phyloP scores from a whole-genome alignment of 208 protist species.

The Trichomonas tenax region DNA sequence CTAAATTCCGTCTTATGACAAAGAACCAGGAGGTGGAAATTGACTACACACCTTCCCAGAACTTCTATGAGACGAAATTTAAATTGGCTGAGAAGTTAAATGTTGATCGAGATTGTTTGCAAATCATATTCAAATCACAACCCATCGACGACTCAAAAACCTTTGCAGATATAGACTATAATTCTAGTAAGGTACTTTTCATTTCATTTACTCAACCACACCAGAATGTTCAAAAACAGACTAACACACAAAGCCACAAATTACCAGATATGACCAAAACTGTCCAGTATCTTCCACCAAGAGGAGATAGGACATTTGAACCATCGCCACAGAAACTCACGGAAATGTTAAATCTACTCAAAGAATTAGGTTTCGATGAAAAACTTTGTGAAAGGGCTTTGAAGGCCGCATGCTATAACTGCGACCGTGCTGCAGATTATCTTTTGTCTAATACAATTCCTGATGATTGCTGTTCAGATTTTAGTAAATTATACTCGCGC shows the following conservation, averaged over 20 bases:
- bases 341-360: neutral
- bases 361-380: neutral
- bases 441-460: neutral
- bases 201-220: neutral
- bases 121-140: neutral
- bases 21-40: neutral
- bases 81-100: neutral
- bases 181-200: neutral
- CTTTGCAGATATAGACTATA: neutral
- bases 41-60: neutral
- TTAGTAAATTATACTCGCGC: neutral
- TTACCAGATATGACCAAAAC: neutral
- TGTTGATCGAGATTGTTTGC: neutral
- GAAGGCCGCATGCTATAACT: neutral
- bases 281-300: neutral
- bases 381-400: neutral
- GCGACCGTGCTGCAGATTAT: conserved; percentile 1
- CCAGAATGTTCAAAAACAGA: neutral
- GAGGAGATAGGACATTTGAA: neutral
- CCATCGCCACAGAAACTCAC: neutral
- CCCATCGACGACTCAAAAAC: neutral
- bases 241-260: neutral
- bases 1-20: neutral
- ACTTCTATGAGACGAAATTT: neutral
- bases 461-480: neutral